Percentiles rank a stretch among this genome's conserved stretches.
Evolutionary conservation across 73 alveolate species (phyloP).

Genomic region (Tetrahymena malaccensis): DNA sequence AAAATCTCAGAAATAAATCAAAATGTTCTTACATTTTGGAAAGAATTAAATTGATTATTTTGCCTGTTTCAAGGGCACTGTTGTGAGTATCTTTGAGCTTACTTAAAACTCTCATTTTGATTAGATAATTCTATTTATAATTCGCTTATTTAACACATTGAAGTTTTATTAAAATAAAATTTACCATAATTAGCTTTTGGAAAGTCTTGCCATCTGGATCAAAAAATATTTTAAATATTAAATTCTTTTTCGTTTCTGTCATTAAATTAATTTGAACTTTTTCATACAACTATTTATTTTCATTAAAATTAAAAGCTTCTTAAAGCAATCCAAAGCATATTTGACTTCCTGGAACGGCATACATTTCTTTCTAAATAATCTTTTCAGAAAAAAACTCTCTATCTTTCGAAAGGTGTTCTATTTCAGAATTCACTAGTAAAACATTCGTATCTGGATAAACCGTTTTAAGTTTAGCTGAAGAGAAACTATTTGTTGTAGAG

Average conservation of each 20-base stretch:
- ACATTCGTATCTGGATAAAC: background rate
- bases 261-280: background rate
- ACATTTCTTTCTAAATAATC: background rate
- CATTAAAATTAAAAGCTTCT: background rate
- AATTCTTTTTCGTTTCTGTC: background rate
- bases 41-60: background rate
- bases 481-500: background rate
- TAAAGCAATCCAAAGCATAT: background rate
- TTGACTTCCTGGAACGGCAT: background rate
- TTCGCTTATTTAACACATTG: background rate
- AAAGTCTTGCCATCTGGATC: background rate
- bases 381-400: background rate
- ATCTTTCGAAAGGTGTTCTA: background rate
- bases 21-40: background rate
- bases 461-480: background rate
- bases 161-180: background rate
- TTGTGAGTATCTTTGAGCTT: background rate
- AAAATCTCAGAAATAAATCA: background rate
- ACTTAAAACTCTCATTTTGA: background rate
- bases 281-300: background rate
- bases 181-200: background rate
- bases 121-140: background rate
- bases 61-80: background rate
- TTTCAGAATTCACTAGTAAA: background rate
- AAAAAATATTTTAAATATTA: background rate